A percentile compares a stretch with the other conserved stretches of the same genome.
phyloP scores from a whole-genome alignment of 176 grass and related monocot species.

The Neostapfia colusana region DNA sequence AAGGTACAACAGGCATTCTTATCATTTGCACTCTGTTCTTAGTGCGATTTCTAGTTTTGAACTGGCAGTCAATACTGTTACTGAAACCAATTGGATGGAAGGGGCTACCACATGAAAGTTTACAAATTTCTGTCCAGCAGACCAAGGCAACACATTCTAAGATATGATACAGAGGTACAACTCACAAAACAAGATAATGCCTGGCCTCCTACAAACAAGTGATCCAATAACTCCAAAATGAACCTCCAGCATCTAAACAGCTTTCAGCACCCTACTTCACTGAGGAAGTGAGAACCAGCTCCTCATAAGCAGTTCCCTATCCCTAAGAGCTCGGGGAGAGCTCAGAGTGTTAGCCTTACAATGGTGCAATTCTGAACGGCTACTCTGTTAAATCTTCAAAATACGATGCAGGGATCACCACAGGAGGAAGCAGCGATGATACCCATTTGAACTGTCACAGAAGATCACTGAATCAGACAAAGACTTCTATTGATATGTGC shows the following conservation, averaged over 20 bases:
- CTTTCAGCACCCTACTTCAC: conserved; percentile 37
- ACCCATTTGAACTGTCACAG: conserved; percentile 76
- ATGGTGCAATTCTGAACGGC: conserved; percentile 15
- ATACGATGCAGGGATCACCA: conserved; percentile 57
- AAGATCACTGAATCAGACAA: conserved; percentile 36
- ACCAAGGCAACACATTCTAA: conserved; percentile 27
- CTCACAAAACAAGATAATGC: conserved; percentile 42
- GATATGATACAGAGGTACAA: conserved; percentile 51
- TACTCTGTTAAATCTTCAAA: conserved; percentile 46
- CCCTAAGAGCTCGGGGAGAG: conserved; percentile 39
- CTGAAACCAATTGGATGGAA: conserved; percentile 15
- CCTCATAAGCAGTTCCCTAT: conserved; percentile 22
- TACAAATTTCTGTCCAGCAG: conserved; percentile 32
- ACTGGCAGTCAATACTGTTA: neutral
- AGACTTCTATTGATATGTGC: conserved; percentile 10
- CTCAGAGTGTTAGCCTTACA: conserved; percentile 43
- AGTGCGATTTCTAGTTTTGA: neutral
- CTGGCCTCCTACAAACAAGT: conserved; percentile 28
- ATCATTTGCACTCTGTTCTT: neutral
- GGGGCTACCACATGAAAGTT: conserved; percentile 29
- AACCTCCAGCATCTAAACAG: conserved; percentile 22
- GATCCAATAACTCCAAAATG: conserved; percentile 37
- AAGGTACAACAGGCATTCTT: neutral
- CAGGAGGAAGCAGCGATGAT: conserved; percentile 54
- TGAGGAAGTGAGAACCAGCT: conserved; percentile 9